Evolutionary conservation across 306 rosid genomes (phyloP).

Genomic region (Mimosa pudica): DNA sequence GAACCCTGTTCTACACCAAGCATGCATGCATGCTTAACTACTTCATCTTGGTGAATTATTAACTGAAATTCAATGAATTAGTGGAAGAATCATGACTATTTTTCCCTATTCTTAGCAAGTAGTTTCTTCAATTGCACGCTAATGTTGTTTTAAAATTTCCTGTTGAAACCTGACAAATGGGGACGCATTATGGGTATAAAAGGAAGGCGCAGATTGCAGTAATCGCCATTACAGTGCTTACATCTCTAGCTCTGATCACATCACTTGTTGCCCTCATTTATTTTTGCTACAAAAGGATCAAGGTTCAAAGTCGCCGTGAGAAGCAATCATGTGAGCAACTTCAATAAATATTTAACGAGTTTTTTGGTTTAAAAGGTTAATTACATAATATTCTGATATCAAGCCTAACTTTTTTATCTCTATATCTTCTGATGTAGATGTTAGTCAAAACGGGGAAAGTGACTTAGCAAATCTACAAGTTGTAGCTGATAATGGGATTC

Average conservation of each 20-base stretch:
- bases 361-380: neutral
- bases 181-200: slow-evolving; percentile 54
- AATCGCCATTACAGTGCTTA: slow-evolving; percentile 54
- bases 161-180: slow-evolving; percentile 51
- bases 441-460: slow-evolving; percentile 43
- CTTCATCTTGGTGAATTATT: neutral
- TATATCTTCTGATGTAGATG: slow-evolving; percentile 23
- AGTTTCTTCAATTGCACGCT: slow-evolving; percentile 18
- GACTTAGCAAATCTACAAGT: slow-evolving; percentile 62
- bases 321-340: slow-evolving; percentile 51
- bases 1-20: neutral
- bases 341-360: neutral
- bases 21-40: neutral
- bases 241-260: slow-evolving; percentile 72
- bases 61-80: neutral
- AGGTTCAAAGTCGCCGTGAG: slow-evolving; percentile 62
- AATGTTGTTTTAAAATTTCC: neutral
- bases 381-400: neutral
- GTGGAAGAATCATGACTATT: slow-evolving; percentile 9
- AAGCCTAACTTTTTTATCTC: slow-evolving; percentile 8
- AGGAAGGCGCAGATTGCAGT: slow-evolving; percentile 62
- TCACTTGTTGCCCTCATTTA: slow-evolving; percentile 74
- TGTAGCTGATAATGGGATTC: slow-evolving; percentile 67
- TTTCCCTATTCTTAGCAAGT: neutral
- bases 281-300: slow-evolving; percentile 76